Evolutionary conservation across 371 early-diverging fungal species (phyloP), one percentile per base, ranked within the genome.

Genomic region (Saksenaea oblongispora): DNA sequence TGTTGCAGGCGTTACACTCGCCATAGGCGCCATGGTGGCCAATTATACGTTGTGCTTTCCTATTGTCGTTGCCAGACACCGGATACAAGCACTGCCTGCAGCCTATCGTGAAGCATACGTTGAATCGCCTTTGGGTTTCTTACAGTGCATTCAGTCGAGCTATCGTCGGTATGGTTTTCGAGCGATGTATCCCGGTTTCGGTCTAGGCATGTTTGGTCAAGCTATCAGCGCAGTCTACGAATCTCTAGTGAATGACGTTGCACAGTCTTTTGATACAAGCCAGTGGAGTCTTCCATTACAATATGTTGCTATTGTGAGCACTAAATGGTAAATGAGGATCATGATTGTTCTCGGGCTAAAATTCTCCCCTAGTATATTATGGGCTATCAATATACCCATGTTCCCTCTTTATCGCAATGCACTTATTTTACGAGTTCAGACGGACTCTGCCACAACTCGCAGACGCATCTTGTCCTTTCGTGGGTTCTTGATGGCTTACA

Each of bases 1-100:
- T 59, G 70, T 82, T 39, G 75, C 79, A 14, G 82, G 80, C 1
- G 79, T 83, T 24, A 69, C 71, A 15, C 69, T 87, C 3, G 84
- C 84, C 0, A 80, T 85, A 39, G 77, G 83, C 1, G 78, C 84
- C 5, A 73, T 87, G 79, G 75, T 84, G 1, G 75, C 82, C 62
- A 87, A 87, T 62, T 85, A 87, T 37, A 74, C 79, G 1, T 62
- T 85, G 1, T 82, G 85, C 53, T 87, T 84, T 53, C 87, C 87
- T 0, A 78, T 85, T 53, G 84, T 87, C 26, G 87, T 82, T 8
- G 79, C 81, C 5, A 69, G 87, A 9, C 84, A 87, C 63, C 71
- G 84, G 14, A 65, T 69, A 9, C 78, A 80, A 44, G 76, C 77
- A 4, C 54, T 76, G 35, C 65, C 79, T 1, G 26, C 44, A 0